These are phyloP conservation scores for Ophiocordyceps robertsii DNA, from an alignment of 2,329 filamentous ascomycete genomes.

Conservation along the genomic window DNA sequence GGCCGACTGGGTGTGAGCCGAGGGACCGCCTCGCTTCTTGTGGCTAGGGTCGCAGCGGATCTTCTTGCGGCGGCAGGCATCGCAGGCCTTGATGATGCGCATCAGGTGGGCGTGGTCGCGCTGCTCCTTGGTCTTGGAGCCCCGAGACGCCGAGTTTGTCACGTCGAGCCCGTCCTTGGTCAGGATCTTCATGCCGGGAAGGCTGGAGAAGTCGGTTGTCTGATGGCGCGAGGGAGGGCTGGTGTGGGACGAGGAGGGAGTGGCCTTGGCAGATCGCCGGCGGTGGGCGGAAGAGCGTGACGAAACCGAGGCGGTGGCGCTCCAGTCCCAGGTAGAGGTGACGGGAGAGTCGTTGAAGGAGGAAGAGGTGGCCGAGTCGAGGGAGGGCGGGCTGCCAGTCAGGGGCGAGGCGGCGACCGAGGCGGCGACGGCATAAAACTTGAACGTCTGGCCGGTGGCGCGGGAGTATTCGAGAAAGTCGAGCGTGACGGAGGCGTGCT, in stretches of 20 bases:
- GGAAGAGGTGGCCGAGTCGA: constrained; percentile 29
- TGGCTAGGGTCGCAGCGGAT: constrained; percentile 48
- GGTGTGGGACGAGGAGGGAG: not conserved
- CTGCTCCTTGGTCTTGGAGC: constrained; percentile 55
- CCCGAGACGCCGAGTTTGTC: constrained; percentile 47
- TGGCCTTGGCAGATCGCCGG: constrained; percentile 13
- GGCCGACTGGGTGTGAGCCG: constrained; percentile 13
- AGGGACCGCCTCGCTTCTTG: constrained; percentile 30
- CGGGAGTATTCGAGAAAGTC: constrained; percentile 44
- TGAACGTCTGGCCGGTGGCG: constrained; percentile 42
- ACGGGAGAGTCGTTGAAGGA: constrained; percentile 36
- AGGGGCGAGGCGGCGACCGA: constrained; percentile 27
- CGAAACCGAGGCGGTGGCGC: constrained; percentile 15
- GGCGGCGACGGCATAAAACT: constrained; percentile 38
- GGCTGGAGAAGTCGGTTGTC: constrained; percentile 31
- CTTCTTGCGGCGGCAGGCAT: constrained; percentile 50
- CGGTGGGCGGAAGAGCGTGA: constrained; percentile 15
- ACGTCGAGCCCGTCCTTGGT: constrained; percentile 50
- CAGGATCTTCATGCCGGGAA: constrained; percentile 55
- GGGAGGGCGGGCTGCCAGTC: constrained; percentile 20
- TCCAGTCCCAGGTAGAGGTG: constrained; percentile 34
- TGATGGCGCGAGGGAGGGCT: constrained; percentile 14
- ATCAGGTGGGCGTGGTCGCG: constrained; percentile 53
- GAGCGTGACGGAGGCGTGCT: constrained; percentile 42
- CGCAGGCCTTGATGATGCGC: constrained; percentile 55